Conservation (phyloP, 2,329 filamentous ascomycete species). For the Cercospora canescens region DNA sequence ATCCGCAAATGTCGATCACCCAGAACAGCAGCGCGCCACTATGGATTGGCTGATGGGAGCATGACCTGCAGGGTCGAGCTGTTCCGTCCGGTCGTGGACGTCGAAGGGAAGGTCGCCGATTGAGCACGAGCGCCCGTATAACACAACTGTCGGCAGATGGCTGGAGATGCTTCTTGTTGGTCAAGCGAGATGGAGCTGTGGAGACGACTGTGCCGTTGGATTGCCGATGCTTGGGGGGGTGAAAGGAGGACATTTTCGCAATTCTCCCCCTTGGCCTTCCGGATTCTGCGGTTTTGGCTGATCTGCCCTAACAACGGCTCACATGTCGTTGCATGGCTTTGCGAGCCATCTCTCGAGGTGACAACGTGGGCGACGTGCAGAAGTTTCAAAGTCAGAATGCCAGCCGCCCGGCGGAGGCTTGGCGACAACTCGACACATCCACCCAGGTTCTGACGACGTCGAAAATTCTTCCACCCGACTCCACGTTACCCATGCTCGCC, state of each 20-base stretch:
- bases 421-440: background rate
- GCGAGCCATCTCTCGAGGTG: background rate
- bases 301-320: background rate
- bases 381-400: background rate
- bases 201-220: background rate
- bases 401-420: background rate
- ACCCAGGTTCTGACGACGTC: background rate
- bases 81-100: background rate
- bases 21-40: background rate
- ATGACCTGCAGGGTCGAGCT: background rate
- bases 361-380: background rate
- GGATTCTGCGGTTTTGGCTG: background rate
- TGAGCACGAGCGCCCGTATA: background rate
- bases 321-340: background rate
- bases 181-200: background rate
- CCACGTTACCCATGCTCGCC: background rate
- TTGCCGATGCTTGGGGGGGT: background rate
- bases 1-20: background rate
- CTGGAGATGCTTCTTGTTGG: background rate
- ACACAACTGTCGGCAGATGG: slow-evolving; percentile 4
- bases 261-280: background rate
- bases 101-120: background rate
- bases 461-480: background rate
- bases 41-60: background rate
- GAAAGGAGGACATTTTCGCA: too few relatives aligned